A percentile compares a stretch with the other conserved stretches of the same genome.
Evolutionary conservation across 345 rosid genomes (phyloP).

Genomic region (Eucalyptus grandis): DNA sequence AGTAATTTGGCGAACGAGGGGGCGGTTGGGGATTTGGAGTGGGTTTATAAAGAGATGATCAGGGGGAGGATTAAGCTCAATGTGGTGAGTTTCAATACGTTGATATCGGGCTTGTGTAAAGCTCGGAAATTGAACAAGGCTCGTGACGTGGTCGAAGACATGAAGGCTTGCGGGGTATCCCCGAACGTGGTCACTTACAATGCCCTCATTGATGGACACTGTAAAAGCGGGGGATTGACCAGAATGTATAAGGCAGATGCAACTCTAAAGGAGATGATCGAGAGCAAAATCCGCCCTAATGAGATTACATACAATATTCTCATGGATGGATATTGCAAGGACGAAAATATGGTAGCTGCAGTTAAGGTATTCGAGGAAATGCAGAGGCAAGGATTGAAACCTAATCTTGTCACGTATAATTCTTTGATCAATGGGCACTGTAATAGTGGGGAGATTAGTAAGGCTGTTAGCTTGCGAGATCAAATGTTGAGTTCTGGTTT

Average conservation of each 20-base stretch:
- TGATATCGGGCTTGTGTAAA: conserved; percentile 56
- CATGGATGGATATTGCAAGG: conserved; percentile 80
- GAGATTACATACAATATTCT: conserved; percentile 62
- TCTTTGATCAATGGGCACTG: conserved; percentile 48
- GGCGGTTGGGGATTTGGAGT: conserved; percentile 35
- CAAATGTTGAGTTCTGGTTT: conserved; percentile 49
- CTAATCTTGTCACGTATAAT: conserved; percentile 50
- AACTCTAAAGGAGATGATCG: conserved; percentile 58
- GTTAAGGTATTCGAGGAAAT: conserved; percentile 56
- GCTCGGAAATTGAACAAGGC: conserved; percentile 69
- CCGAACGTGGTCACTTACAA: conserved; percentile 58
- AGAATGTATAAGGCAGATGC: conserved; percentile 78
- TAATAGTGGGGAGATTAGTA: conserved; percentile 28
- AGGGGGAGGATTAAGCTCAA: conserved; percentile 42
- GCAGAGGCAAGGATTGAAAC: conserved; percentile 44
- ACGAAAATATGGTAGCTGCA: conserved; percentile 38
- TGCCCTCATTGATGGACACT: conserved; percentile 56
- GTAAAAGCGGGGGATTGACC: conserved; percentile 51
- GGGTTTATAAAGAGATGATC: conserved; percentile 52
- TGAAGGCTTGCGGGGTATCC: conserved; percentile 37
- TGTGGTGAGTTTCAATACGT: conserved; percentile 38
- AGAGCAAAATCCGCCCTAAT: conserved; percentile 25
- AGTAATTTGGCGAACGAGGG: conserved; percentile 41
- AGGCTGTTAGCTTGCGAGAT: conserved; percentile 34
- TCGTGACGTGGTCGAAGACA: conserved; percentile 52